Conservation (phyloP, 108 stramenopile genomes). For the Cyclotella kingstonii region DNA sequence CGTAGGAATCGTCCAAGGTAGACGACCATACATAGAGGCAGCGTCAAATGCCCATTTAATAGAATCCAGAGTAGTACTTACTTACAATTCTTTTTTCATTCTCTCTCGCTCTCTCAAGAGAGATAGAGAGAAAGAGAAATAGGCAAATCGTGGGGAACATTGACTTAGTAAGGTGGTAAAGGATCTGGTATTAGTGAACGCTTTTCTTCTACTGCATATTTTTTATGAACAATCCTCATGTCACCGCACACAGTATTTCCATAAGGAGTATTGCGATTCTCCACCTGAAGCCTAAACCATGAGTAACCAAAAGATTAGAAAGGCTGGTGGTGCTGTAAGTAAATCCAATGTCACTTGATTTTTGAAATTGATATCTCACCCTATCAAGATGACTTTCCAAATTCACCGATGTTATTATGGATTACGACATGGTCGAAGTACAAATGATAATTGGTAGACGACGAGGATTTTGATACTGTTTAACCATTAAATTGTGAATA, state of each 20-base stretch:
- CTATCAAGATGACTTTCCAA: background rate
- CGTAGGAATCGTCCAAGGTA: too few relatives aligned
- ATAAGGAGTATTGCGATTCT: background rate
- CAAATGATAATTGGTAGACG: constrained; percentile 8
- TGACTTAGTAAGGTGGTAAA: background rate
- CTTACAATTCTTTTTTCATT: background rate
- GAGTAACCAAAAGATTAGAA: constrained; percentile 52
- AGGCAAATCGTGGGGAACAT: background rate
- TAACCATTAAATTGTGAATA: constrained; percentile 23
- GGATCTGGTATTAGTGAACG: too few relatives aligned
- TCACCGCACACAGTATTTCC: background rate
- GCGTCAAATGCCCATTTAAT: too few relatives aligned
- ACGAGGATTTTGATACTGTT: too few relatives aligned
- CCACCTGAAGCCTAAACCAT: constrained; percentile 13
- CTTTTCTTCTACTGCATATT: background rate
- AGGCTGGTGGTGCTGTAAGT: constrained; percentile 47
- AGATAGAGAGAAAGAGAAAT: background rate
- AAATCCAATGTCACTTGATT: background rate
- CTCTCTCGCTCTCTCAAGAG: too few relatives aligned
- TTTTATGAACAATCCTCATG: background rate
- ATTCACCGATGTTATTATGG: background rate
- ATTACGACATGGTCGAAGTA: background rate
- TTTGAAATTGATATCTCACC: background rate
- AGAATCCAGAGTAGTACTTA: too few relatives aligned
- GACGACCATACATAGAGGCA: too few relatives aligned